A percentile compares a stretch with the other conserved stretches of the same genome.
These are phyloP conservation scores for Zoysia matrella DNA, from an alignment of 202 grass and related monocot species.

Conservation along the genomic window DNA sequence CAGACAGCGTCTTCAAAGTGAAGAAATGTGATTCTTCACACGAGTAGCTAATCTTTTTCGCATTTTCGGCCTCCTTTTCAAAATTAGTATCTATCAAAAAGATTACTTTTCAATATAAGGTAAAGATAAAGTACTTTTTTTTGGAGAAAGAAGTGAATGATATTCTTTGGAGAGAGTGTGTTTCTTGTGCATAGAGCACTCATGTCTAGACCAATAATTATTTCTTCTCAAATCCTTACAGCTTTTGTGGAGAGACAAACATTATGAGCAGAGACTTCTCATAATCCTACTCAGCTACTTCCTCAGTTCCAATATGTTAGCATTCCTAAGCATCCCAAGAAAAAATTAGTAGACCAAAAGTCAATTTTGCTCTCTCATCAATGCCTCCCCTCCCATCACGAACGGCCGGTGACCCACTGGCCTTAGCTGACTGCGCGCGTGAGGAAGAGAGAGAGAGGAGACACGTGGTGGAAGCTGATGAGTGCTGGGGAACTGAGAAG, in stretches of 20 bases:
- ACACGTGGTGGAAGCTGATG: too few relatives aligned
- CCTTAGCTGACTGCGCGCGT: too few relatives aligned
- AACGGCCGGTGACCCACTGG: too few relatives aligned
- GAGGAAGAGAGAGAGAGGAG: too few relatives aligned
- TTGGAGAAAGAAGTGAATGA: constrained; percentile 1
- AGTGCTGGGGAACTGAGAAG: too few relatives aligned
- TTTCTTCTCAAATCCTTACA: constrained; percentile 3
- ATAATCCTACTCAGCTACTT: too few relatives aligned
- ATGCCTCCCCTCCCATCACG: too few relatives aligned
- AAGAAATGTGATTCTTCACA: constrained; percentile 26
- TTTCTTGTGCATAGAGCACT: background rate
- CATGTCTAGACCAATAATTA: background rate
- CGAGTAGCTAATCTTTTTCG: constrained; percentile 9
- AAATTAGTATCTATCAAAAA: background rate
- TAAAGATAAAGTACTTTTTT: constrained; percentile 30
- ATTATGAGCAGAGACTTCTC: background rate
- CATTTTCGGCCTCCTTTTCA: constrained; percentile 4
- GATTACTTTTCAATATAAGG: constrained; percentile 37
- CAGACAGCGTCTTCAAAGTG: constrained; percentile 20
- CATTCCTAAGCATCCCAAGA: too few relatives aligned
- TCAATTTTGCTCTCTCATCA: too few relatives aligned
- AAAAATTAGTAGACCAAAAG: too few relatives aligned
- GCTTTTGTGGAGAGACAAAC: background rate
- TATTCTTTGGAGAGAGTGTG: too few relatives aligned
- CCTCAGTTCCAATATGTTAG: too few relatives aligned